Evolutionary conservation across 2,329 filamentous ascomycete genomes (phyloP).

Genomic region (Allantophomopsis lycopodina): DNA sequence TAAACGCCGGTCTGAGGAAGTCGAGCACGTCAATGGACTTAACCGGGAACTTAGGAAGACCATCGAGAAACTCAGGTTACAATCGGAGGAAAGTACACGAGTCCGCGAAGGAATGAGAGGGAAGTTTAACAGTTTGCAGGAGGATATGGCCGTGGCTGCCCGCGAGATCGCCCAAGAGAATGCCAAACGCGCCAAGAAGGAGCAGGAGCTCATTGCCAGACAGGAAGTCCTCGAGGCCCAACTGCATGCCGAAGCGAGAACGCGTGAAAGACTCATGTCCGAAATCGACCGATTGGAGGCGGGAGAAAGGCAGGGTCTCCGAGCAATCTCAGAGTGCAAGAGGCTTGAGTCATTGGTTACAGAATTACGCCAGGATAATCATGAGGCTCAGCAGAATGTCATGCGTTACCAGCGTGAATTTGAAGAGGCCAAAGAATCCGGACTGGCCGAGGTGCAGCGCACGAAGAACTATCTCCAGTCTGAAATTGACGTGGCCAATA

Average conservation of each 20-base stretch:
- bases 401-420: conserved; percentile 63
- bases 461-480: conserved; percentile 66
- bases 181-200: conserved; percentile 62
- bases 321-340: conserved; percentile 47
- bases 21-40: conserved; percentile 38
- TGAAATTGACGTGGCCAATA: conserved; percentile 72
- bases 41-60: conserved; percentile 65
- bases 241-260: conserved; percentile 61
- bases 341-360: conserved; percentile 39
- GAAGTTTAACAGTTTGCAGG: conserved; percentile 76
- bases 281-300: conserved; percentile 53
- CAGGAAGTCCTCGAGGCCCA: conserved; percentile 69
- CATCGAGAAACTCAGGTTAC: conserved; percentile 59
- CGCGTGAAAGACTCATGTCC: conserved; percentile 50
- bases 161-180: conserved; percentile 75
- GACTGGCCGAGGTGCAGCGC: conserved; percentile 66
- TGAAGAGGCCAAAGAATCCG: conserved; percentile 69
- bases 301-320: conserved; percentile 51
- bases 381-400: conserved; percentile 30
- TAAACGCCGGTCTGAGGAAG: conserved; percentile 44
- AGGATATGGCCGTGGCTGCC: conserved; percentile 71
- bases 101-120: conserved; percentile 71
- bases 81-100: conserved; percentile 75
- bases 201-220: conserved; percentile 64
- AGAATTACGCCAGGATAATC: conserved; percentile 52